phyloP scores from a whole-genome alignment of 805 yeast genomes.

The Wickerhamomyces tratensis region DNA sequence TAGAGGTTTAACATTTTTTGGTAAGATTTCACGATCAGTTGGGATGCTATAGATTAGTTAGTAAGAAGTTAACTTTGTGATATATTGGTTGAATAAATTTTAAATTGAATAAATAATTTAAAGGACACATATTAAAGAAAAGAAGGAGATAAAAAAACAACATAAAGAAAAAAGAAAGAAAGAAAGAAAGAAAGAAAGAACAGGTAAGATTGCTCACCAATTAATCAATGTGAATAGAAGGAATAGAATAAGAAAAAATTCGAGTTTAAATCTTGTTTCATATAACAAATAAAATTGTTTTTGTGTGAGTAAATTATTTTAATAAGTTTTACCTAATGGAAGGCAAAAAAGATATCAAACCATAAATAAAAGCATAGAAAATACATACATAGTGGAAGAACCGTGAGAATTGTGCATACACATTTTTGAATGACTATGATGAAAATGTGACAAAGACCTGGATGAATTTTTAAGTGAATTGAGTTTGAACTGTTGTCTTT shows the following conservation, averaged over 20 bases:
- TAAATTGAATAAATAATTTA: no score
- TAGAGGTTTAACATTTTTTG: constrained; percentile 56
- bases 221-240: no score
- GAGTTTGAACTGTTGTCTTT: neutral
- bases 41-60: constrained; percentile 12
- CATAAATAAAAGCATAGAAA: neutral
- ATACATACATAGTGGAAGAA: constrained; percentile 11
- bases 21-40: constrained; percentile 37
- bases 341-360: neutral
- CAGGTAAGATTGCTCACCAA: no score
- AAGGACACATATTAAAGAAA: neutral
- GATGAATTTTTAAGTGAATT: neutral
- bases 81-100: no score
- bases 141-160: neutral
- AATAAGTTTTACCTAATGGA: neutral
- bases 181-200: neutral
- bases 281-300: no score
- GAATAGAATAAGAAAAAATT: no score
- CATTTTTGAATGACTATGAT: constrained; percentile 3
- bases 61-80: no score
- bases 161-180: neutral
- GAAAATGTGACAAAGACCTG: neutral
- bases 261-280: no score
- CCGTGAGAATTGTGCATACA: constrained; percentile 6
- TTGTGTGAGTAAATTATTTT: no score